A percentile compares a stretch with the other conserved stretches of the same genome.
These are phyloP conservation scores for Coemansia sp. DNA, from an alignment of 192 early-diverging fungal species.

Conservation along the genomic window DNA sequence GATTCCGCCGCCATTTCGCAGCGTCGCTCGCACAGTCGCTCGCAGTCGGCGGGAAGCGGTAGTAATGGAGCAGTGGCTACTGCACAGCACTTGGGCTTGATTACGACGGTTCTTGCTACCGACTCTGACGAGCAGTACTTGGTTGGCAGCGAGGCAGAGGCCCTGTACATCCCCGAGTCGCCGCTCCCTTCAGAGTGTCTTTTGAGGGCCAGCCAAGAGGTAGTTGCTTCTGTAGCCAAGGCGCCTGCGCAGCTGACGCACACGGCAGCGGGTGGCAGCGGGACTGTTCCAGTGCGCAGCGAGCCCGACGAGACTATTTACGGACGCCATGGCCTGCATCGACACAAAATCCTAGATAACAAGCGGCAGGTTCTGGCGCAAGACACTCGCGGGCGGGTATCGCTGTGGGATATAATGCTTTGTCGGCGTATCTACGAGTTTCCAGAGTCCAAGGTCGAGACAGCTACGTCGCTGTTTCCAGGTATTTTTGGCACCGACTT, in stretches of 20 bases:
- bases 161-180: constrained; percentile 30
- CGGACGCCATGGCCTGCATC: constrained; percentile 68
- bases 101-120: constrained; percentile 6
- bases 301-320: constrained; percentile 43
- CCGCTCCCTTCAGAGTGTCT: constrained; percentile 43
- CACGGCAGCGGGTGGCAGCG: neutral
- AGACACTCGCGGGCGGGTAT: constrained; percentile 77
- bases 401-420: constrained; percentile 90
- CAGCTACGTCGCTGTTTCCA: constrained; percentile 51
- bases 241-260: neutral
- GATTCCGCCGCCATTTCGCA: neutral
- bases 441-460: constrained; percentile 38
- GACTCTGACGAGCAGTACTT: neutral
- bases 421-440: constrained; percentile 60
- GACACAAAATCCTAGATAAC: constrained; percentile 78
- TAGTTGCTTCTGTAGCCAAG: neutral
- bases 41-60: constrained; percentile 7
- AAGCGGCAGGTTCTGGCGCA: constrained; percentile 84
- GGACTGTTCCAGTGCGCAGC: constrained; percentile 32
- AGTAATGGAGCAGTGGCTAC: neutral
- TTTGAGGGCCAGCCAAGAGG: constrained; percentile 7
- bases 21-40: constrained; percentile 7
- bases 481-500: constrained; percentile 48
- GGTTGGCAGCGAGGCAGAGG: constrained; percentile 1
- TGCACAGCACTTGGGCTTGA: neutral